These are phyloP conservation scores for Brassica balearica DNA, from an alignment of 441 rosid species.

Conservation along the genomic window DNA sequence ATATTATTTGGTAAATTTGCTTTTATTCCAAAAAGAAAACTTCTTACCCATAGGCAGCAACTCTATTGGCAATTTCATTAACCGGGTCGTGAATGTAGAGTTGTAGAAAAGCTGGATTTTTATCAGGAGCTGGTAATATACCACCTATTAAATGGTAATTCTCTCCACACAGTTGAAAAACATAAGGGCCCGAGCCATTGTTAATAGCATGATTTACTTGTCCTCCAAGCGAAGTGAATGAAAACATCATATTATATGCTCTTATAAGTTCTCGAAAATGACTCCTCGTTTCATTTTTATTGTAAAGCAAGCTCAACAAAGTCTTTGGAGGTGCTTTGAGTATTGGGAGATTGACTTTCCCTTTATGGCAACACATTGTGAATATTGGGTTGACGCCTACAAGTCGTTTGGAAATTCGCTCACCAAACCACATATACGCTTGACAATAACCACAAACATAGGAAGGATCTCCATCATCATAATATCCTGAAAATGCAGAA, in stretches of 20 bases:
- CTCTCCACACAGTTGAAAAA: too few species aligned
- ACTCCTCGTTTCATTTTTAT: not conserved
- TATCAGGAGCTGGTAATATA: too few species aligned
- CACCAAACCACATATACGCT: not conserved
- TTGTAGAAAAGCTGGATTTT: too few species aligned
- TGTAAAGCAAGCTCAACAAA: not conserved
- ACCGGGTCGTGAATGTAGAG: too few species aligned
- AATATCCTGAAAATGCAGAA: not conserved
- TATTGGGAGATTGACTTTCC: not conserved
- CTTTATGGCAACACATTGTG: constrained; percentile 3
- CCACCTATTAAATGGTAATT: too few species aligned
- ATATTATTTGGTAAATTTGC: too few species aligned
- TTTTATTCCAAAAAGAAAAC: too few species aligned
- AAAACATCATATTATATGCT: not conserved
- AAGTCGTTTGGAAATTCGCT: not conserved
- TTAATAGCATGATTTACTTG: not conserved
- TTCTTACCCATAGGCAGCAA: too few species aligned
- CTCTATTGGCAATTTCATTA: too few species aligned
- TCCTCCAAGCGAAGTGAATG: not conserved
- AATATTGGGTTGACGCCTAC: not conserved
- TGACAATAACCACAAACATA: not conserved
- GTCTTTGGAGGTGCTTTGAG: not conserved
- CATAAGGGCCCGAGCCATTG: too few species aligned
- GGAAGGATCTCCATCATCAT: constrained; percentile 1
- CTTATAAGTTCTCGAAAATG: not conserved